Evolutionary conservation across 306 rosid species (phyloP).

Genomic region (Cercis canadensis): DNA sequence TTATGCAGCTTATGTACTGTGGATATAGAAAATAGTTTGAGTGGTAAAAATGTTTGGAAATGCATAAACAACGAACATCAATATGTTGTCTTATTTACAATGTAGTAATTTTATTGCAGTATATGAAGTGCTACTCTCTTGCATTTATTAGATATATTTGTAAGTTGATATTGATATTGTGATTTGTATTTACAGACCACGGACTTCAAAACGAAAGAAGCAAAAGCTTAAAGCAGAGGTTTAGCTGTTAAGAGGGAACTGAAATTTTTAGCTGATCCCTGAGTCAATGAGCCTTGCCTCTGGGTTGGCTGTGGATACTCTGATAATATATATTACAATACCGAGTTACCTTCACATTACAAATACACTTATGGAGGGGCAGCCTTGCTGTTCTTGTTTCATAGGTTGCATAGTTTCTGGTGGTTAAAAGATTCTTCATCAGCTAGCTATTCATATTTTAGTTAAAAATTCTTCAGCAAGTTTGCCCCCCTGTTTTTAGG

Average conservation of each 20-base stretch:
- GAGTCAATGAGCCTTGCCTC: too few relatives aligned
- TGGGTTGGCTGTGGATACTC: too few relatives aligned
- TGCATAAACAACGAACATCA: not conserved
- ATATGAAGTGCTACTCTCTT: not conserved
- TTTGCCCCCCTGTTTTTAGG: too few relatives aligned
- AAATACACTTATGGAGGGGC: too few relatives aligned
- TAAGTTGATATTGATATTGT: not conserved
- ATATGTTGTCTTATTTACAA: not conserved
- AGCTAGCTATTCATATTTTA: too few relatives aligned
- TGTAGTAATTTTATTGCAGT: not conserved
- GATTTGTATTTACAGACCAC: constrained; percentile 28
- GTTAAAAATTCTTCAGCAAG: too few relatives aligned
- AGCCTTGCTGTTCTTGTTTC: too few relatives aligned
- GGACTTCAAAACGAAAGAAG: constrained; percentile 14
- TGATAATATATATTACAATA: too few relatives aligned
- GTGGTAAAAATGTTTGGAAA: not conserved
- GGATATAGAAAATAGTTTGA: constrained; percentile 4
- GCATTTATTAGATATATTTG: not conserved
- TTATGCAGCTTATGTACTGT: not conserved
- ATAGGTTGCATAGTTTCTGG: too few relatives aligned
- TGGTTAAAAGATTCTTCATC: too few relatives aligned
- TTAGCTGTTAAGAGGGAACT: not conserved
- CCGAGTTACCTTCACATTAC: too few relatives aligned
- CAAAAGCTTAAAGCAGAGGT: constrained; percentile 17
- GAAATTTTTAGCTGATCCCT: not conserved